Evolutionary conservation across 2,329 filamentous ascomycete genomes (phyloP).

Genomic region (Hymenoscyphus infarciens): DNA sequence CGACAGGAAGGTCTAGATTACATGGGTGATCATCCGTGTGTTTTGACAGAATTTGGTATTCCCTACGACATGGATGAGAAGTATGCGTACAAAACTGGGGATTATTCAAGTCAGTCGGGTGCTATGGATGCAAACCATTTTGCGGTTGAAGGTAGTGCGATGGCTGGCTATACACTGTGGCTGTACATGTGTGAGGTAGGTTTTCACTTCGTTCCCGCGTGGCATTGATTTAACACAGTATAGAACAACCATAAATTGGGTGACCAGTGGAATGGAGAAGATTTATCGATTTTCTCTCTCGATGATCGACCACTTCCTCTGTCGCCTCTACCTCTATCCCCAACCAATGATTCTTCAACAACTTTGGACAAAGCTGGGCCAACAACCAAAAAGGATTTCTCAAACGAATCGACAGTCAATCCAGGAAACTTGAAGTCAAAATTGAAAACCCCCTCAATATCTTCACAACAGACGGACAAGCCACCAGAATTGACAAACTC

Average conservation of each 20-base stretch:
- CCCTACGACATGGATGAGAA: conserved; percentile 99
- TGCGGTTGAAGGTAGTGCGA: conserved; percentile 76
- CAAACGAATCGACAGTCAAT: conserved; percentile 59
- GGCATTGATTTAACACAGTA: conserved; percentile 21
- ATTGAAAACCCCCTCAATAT: conserved; percentile 64
- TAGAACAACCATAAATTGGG: conserved; percentile 85
- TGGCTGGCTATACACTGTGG: conserved; percentile 89
- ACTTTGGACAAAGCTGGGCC: conserved; percentile 43
- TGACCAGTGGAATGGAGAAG: conserved; percentile 97
- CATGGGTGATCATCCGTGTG: conserved; percentile 81
- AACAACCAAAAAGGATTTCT: conserved; percentile 40
- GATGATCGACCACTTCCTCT: conserved; percentile 68
- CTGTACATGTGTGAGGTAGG: conserved; percentile 70
- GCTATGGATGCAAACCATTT: conserved; percentile 97
- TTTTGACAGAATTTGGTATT: conserved; percentile 95
- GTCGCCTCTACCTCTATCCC: conserved; percentile 46
- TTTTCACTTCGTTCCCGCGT: conserved; percentile 6
- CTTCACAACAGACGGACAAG: conserved; percentile 50
- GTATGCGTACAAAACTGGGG: conserved; percentile 89
- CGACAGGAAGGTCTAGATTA: conserved; percentile 83
- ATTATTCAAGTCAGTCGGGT: conserved; percentile 87
- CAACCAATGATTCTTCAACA: conserved; percentile 45
- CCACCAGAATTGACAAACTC: conserved; percentile 57
- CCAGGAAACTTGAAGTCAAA: conserved; percentile 73
- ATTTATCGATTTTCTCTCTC: conserved; percentile 81